These are phyloP conservation scores for Boletus insuetus DNA, from an alignment of 768 basidiomycete genomes.

Conservation along the genomic window DNA sequence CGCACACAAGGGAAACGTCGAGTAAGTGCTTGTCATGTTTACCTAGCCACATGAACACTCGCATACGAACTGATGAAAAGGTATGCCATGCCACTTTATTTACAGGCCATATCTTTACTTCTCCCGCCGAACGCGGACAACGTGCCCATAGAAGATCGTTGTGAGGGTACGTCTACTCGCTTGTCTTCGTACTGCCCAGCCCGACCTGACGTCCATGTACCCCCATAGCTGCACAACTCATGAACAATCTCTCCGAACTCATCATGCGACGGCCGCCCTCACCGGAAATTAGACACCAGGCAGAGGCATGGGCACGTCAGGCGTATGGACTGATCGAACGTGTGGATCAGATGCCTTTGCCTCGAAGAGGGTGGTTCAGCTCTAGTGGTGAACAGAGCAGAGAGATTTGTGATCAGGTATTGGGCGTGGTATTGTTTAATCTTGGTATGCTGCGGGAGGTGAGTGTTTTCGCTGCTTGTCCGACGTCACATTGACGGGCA, in stretches of 20 bases:
- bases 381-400: conserved; percentile 23
- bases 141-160: conserved; percentile 46
- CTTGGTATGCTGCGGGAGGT: conserved; percentile 54
- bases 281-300: conserved; percentile 38
- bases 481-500: neutral
- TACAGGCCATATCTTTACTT: conserved; percentile 62
- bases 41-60: neutral
- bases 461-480: neutral
- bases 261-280: conserved; percentile 38
- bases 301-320: conserved; percentile 62
- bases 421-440: conserved; percentile 60
- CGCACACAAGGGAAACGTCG: conserved; percentile 49
- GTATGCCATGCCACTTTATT: conserved; percentile 62
- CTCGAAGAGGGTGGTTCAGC: conserved; percentile 20
- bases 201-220: neutral
- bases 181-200: neutral
- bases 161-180: conserved; percentile 46
- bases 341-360: conserved; percentile 17
- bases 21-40: conserved; percentile 23
- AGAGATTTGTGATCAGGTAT: conserved; percentile 51
- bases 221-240: conserved; percentile 41
- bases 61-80: conserved; percentile 31
- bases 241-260: conserved; percentile 48
- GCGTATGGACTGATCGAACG: conserved; percentile 37
- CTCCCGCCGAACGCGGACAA: conserved; percentile 40